A percentile compares a stretch with the other conserved stretches of the same genome.
Conservation (phyloP, 2,329 filamentous ascomycete genomes). For the Aureobasidium sp. region DNA sequence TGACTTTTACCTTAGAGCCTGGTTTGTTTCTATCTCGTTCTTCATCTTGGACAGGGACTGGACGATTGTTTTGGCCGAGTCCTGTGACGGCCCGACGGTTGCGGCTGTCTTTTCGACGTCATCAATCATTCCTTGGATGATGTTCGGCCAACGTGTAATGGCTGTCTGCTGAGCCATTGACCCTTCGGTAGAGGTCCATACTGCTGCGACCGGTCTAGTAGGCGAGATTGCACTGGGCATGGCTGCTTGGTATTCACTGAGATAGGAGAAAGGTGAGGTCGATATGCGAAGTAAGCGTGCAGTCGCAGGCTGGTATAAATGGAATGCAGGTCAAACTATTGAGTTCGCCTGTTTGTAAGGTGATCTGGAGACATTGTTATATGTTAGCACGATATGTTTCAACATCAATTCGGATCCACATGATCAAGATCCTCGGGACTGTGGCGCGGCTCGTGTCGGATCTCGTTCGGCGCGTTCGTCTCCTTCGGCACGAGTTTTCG, state of each 20-base stretch:
- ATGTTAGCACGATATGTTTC: no score
- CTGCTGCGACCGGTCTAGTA: background rate
- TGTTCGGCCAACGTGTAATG: background rate
- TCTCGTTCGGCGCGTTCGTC: no score
- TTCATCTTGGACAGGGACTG: background rate
- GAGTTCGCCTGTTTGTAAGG: background rate
- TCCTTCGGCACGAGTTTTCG: no score
- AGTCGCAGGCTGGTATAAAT: background rate
- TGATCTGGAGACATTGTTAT: background rate
- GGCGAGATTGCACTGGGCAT: background rate
- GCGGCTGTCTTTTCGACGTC: background rate
- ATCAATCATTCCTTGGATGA: background rate
- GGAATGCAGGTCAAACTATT: background rate
- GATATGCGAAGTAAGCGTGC: background rate
- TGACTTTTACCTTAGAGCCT: background rate
- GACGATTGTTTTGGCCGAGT: background rate
- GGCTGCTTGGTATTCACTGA: background rate
- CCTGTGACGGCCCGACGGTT: background rate
- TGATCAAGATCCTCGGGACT: no score
- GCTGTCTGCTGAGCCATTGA: background rate
- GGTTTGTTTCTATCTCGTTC: background rate
- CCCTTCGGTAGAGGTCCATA: background rate
- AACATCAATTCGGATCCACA: no score
- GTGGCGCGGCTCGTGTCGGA: no score
- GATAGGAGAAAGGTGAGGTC: background rate